Percentiles rank a stretch among this genome's conserved stretches.
Conservation (phyloP, 2,329 filamentous ascomycete species). For the Trichoderma sp. region DNA sequence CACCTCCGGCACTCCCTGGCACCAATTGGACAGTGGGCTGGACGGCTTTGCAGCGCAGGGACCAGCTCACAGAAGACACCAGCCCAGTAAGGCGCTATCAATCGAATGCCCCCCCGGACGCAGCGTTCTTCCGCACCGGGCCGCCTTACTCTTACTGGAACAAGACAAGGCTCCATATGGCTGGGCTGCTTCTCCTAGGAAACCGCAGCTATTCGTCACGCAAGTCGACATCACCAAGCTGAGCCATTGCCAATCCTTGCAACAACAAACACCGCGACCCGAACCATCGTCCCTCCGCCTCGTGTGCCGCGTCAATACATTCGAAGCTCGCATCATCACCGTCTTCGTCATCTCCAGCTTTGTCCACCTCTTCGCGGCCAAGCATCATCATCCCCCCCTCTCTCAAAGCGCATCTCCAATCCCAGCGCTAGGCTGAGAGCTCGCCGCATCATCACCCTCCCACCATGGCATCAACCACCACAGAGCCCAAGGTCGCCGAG, state of each 20-base stretch:
- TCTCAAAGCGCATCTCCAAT: background rate
- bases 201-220: constrained; percentile 16
- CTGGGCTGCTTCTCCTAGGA: background rate
- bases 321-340: background rate
- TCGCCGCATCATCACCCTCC: constrained; percentile 7
- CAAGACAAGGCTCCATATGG: background rate
- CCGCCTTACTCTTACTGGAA: background rate
- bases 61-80: background rate
- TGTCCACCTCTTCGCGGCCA: background rate
- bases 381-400: background rate
- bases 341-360: background rate
- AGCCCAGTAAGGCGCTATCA: background rate
- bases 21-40: background rate
- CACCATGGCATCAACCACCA: constrained; percentile 30
- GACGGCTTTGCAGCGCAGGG: background rate
- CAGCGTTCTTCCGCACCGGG: constrained; percentile 21
- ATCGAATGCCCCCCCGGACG: background rate
- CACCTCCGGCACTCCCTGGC: constrained; percentile 1
- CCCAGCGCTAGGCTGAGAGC: constrained; percentile 1
- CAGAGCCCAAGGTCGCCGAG: constrained; percentile 32
- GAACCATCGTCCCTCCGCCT: background rate
- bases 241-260: background rate
- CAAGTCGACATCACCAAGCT: background rate
- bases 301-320: background rate
- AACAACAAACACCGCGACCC: constrained; percentile 7